Evolutionary conservation across 2,329 filamentous ascomycete species (phyloP).

Genomic region (Canariomyces notabilis): DNA sequence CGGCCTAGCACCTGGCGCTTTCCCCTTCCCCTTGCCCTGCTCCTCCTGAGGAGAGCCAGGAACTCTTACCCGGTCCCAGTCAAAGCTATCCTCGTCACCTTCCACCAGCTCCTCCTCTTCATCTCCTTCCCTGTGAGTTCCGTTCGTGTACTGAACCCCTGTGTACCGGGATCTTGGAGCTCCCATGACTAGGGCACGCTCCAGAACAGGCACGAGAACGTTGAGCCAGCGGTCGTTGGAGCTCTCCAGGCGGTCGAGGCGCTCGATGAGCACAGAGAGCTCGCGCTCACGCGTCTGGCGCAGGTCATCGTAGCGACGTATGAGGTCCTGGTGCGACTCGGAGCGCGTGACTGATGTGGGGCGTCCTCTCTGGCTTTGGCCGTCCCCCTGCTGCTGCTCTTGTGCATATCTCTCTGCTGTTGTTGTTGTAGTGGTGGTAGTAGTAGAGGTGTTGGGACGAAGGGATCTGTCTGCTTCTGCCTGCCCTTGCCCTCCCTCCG

Average conservation of each 20-base stretch:
- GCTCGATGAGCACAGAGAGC: conserved; percentile 37
- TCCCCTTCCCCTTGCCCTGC: too few species aligned
- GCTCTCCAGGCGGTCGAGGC: conserved; percentile 36
- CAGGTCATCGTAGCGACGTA: conserved; percentile 37
- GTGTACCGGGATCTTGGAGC: too few species aligned
- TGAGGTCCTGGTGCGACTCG: conserved; percentile 30
- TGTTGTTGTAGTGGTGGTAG: too few species aligned
- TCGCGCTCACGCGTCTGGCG: conserved; percentile 41
- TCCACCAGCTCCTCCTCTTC: neutral
- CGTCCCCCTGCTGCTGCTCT: too few species aligned
- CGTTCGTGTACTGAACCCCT: conserved; percentile 16
- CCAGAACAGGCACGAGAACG: conserved; percentile 42
- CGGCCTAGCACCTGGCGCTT: neutral
- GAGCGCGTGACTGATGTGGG: neutral
- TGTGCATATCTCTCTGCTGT: too few species aligned
- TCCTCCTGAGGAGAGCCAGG: neutral
- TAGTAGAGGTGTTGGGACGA: too few species aligned
- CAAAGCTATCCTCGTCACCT: neutral
- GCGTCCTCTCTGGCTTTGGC: too few species aligned
- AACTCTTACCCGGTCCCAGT: neutral
- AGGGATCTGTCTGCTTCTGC: too few species aligned
- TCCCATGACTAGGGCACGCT: too few species aligned
- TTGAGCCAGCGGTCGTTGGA: conserved; percentile 43
- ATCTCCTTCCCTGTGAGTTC: neutral
- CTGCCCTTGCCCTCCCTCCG: too few species aligned